A percentile compares a stretch with the other conserved stretches of the same genome.
Evolutionary conservation across 208 protist species (phyloP).

Genomic region (Wallacemonas sp.): DNA sequence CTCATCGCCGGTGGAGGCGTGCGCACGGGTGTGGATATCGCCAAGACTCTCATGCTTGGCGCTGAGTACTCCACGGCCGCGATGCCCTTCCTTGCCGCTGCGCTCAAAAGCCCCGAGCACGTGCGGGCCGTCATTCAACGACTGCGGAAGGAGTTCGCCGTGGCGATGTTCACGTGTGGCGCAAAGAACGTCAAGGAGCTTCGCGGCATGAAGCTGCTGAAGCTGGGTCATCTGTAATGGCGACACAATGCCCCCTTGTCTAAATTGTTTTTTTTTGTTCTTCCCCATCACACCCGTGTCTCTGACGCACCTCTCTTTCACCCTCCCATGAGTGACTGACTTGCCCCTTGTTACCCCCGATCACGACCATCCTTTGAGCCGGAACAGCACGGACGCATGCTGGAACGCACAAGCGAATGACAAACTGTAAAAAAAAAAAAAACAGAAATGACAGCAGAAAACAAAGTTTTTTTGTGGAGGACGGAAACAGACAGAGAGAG

Average conservation of each 20-base stretch:
- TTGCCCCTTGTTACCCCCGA: no score
- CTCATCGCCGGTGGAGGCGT: slow-evolving; percentile 91
- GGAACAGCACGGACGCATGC: no score
- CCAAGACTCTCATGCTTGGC: slow-evolving; percentile 86
- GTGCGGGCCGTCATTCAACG: slow-evolving; percentile 80
- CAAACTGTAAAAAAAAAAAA: no score
- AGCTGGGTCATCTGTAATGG: slow-evolving; percentile 43
- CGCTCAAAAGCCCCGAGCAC: slow-evolving; percentile 70
- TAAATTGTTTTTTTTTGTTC: no score
- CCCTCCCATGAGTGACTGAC: no score
- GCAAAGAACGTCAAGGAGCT: slow-evolving; percentile 78
- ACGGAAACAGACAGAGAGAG: no score
- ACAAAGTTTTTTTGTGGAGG: no score
- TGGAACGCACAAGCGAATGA: no score
- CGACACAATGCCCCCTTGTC: no score
- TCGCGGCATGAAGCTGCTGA: slow-evolving; percentile 47
- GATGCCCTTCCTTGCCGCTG: slow-evolving; percentile 88
- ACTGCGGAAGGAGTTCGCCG: slow-evolving; percentile 66
- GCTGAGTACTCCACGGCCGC: slow-evolving; percentile 79
- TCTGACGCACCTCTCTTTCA: no score
- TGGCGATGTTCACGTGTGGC: slow-evolving; percentile 91
- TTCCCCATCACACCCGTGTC: background rate
- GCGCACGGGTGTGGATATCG: slow-evolving; percentile 86
- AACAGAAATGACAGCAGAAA: no score
- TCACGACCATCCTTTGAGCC: no score